Conservation (phyloP, 192 early-diverging fungal genomes). For the Coemansia sp. region DNA sequence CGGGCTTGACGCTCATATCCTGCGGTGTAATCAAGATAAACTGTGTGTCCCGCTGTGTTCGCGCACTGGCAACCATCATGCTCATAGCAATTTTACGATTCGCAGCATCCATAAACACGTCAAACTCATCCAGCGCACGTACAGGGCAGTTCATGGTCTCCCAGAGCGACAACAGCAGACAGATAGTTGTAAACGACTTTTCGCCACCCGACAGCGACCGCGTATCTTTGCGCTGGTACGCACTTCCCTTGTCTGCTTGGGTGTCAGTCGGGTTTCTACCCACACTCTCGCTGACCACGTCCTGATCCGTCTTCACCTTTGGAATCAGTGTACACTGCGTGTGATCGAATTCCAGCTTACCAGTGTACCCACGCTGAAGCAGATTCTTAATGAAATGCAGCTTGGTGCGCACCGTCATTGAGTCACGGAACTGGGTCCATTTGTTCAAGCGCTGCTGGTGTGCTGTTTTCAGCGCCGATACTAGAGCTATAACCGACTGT, state of each 20-base stretch:
- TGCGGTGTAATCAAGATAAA: conserved; percentile 98
- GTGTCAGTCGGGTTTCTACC: conserved; percentile 9
- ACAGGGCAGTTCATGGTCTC: conserved; percentile 87
- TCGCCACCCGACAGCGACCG: conserved; percentile 95
- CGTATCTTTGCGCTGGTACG: conserved; percentile 69
- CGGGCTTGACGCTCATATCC: conserved; percentile 67
- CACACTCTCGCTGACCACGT: conserved; percentile 24
- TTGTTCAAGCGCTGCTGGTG: conserved; percentile 58
- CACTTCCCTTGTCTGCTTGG: conserved; percentile 5
- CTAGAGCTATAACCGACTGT: conserved; percentile 47
- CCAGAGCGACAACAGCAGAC: conserved; percentile 91
- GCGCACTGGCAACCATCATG: conserved; percentile 84
- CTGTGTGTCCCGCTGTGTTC: conserved; percentile 67
- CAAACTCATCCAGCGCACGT: conserved; percentile 97
- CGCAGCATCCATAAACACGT: conserved; percentile 99
- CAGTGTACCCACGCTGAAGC: conserved; percentile 76
- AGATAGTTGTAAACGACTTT: conserved; percentile 94
- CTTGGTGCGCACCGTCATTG: conserved; percentile 72
- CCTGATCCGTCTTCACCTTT: conserved; percentile 57
- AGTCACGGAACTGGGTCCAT: conserved; percentile 70
- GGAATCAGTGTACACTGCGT: conserved; percentile 58
- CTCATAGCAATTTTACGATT: conserved; percentile 84
- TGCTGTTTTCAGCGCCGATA: conserved; percentile 55
- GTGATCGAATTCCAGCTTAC: conserved; percentile 77
- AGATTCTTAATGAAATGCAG: conserved; percentile 72